phyloP scores from a whole-genome alignment of 208 protist genomes.

The Leishmania lainsoni region DNA sequence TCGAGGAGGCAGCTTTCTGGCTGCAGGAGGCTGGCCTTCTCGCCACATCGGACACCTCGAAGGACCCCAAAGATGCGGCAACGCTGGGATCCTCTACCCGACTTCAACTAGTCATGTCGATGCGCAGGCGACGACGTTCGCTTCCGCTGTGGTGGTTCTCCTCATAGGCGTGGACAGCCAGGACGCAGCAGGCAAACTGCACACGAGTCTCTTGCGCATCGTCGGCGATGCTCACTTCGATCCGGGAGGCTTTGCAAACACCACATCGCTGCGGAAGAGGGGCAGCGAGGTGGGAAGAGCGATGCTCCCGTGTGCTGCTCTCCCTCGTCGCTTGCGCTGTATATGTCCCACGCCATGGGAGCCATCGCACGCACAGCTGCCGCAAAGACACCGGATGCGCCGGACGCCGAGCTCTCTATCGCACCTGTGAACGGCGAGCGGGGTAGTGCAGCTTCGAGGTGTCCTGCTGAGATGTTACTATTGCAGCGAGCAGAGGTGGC shows the following conservation, averaged over 20 bases:
- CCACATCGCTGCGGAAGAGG: not conserved
- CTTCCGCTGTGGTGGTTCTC: not conserved
- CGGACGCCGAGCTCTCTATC: not conserved
- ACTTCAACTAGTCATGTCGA: not conserved
- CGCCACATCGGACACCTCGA: not conserved
- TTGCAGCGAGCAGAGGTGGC: not conserved
- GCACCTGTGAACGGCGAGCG: not conserved
- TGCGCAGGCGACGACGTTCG: not conserved
- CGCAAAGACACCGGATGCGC: not conserved
- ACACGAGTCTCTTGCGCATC: constrained; percentile 24
- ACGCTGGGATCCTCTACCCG: not conserved
- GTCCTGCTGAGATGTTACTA: not conserved
- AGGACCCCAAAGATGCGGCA: not conserved
- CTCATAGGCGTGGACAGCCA: constrained; percentile 21
- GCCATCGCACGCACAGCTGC: constrained; percentile 4
- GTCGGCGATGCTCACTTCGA: constrained; percentile 16
- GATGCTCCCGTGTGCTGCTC: not conserved
- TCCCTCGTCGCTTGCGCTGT: constrained; percentile 4
- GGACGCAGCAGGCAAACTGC: constrained; percentile 21
- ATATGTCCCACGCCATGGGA: constrained; percentile 5
- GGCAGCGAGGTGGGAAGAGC: not conserved
- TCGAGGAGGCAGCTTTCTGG: constrained; percentile 21
- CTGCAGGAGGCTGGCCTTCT: constrained; percentile 9
- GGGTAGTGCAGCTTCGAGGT: not conserved
- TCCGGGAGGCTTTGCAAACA: not conserved